Evolutionary conservation across 495 filamentous ascomycete genomes (phyloP).

Genomic region (Penicilliopsis zonata): DNA sequence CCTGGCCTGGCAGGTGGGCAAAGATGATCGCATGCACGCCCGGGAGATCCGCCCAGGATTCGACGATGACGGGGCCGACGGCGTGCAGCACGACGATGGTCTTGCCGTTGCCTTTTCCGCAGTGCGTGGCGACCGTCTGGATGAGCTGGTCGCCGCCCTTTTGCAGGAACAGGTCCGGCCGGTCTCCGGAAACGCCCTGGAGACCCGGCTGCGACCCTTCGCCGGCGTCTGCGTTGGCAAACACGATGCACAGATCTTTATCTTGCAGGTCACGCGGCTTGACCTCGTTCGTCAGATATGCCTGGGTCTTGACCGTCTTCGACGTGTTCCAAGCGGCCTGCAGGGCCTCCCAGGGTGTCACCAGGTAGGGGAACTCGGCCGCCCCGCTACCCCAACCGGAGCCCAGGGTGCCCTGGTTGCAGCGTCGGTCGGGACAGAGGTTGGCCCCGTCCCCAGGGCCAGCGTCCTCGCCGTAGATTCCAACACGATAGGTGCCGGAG

Average conservation of each 20-base stretch:
- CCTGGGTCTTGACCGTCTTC: constrained; percentile 45
- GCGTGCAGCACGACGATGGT: constrained; percentile 85
- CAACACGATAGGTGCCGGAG: constrained; percentile 42
- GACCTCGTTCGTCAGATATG: constrained; percentile 48
- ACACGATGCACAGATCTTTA: constrained; percentile 57
- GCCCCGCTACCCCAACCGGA: constrained; percentile 87
- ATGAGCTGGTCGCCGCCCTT: constrained; percentile 69
- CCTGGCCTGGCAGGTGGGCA: constrained; percentile 82
- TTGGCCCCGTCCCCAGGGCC: constrained; percentile 61
- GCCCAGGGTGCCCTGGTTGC: constrained; percentile 74
- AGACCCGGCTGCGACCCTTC: constrained; percentile 53
- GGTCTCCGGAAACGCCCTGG: constrained; percentile 62
- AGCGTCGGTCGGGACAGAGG: constrained; percentile 60
- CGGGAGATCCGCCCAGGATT: constrained; percentile 72
- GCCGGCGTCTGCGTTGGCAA: constrained; percentile 49
- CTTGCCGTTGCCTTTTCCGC: constrained; percentile 51
- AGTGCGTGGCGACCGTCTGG: constrained; percentile 54
- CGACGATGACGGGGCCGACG: constrained; percentile 76
- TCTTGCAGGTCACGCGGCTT: constrained; percentile 21
- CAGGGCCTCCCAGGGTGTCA: constrained; percentile 59
- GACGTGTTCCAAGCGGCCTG: constrained; percentile 45
- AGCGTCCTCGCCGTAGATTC: constrained; percentile 79
- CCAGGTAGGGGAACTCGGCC: constrained; percentile 75
- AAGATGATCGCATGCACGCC: constrained; percentile 72
- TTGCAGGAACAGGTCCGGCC: constrained; percentile 69